Evolutionary conservation across 1,284 basidiomycete species (phyloP).

Genomic region (Malassezia brasiliensis): DNA sequence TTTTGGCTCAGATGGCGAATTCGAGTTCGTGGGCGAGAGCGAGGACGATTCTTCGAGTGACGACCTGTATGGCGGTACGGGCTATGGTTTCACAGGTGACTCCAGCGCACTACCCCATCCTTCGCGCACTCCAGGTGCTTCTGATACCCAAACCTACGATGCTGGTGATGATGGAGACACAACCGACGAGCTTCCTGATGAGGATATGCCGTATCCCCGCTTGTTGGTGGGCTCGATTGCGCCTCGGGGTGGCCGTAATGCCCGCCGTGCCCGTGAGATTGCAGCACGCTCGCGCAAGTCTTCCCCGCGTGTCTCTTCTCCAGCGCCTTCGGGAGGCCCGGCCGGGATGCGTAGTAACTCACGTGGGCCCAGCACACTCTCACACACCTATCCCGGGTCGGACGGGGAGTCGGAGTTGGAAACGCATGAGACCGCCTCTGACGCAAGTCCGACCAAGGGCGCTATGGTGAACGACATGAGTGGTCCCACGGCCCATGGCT

Average conservation of each 20-base stretch:
- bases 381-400: not conserved
- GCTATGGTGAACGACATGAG: no score
- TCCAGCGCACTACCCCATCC: not conserved
- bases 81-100: not conserved
- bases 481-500: not conserved
- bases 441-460: no score
- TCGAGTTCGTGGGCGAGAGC: constrained; percentile 44
- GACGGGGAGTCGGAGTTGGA: not conserved
- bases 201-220: constrained; percentile 46
- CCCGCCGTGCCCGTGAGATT: constrained; percentile 39
- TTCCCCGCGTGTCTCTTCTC: constrained; percentile 19
- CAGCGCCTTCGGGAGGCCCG: not conserved
- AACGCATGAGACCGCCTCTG: no score
- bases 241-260: constrained; percentile 39
- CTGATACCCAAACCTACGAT: constrained; percentile 15
- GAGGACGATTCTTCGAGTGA: constrained; percentile 37
- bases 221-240: constrained; percentile 45
- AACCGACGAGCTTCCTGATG: constrained; percentile 45
- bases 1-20: constrained; percentile 47
- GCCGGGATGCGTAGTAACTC: not conserved
- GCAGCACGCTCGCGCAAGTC: constrained; percentile 35
- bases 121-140: not conserved
- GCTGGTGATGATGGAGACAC: constrained; percentile 43
- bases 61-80: not conserved
- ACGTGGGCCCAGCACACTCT: constrained; percentile 5